Evolutionary conservation across 1,139 yeast genomes (phyloP).

Genomic region (Meyerozyma elateridarum): DNA sequence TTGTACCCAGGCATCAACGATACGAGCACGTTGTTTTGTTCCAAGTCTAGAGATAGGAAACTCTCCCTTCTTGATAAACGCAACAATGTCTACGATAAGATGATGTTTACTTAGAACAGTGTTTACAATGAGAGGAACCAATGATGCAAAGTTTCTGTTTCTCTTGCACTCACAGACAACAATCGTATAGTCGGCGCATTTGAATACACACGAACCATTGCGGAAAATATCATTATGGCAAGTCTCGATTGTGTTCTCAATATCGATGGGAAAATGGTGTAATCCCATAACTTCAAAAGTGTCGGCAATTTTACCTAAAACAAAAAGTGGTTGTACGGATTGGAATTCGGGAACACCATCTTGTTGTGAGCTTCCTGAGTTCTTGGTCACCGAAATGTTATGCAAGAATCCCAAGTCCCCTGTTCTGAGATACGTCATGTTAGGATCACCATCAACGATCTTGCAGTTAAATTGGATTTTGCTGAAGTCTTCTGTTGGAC

Average conservation of each 20-base stretch:
- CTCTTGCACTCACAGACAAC: slow-evolving; percentile 67
- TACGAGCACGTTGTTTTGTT: slow-evolving; percentile 68
- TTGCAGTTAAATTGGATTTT: slow-evolving; percentile 49
- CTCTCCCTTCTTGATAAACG: slow-evolving; percentile 64
- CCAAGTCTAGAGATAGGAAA: slow-evolving; percentile 70
- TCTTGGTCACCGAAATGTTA: slow-evolving; percentile 51
- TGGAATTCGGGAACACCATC: slow-evolving; percentile 31
- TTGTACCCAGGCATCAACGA: slow-evolving; percentile 55
- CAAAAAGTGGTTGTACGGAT: slow-evolving; percentile 73
- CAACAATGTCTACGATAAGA: slow-evolving; percentile 77
- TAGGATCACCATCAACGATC: slow-evolving; percentile 58
- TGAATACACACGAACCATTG: slow-evolving; percentile 68
- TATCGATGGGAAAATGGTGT: slow-evolving; percentile 84
- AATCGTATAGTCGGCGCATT: slow-evolving; percentile 79
- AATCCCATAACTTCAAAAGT: slow-evolving; percentile 90
- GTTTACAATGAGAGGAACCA: slow-evolving; percentile 81
- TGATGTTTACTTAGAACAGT: slow-evolving; percentile 79
- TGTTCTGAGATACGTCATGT: slow-evolving; percentile 70
- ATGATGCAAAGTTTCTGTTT: slow-evolving; percentile 54
- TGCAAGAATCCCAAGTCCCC: slow-evolving; percentile 94
- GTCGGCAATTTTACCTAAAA: slow-evolving; percentile 79
- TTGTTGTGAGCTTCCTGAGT: slow-evolving; percentile 35
- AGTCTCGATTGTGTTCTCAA: slow-evolving; percentile 70
- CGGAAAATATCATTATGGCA: slow-evolving; percentile 55
- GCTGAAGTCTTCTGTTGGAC: slow-evolving; percentile 38